A percentile compares a stretch with the other conserved stretches of the same genome.
Evolutionary conservation across 1,284 basidiomycete species (phyloP).

Genomic region (Anthracocystis walkeri): DNA sequence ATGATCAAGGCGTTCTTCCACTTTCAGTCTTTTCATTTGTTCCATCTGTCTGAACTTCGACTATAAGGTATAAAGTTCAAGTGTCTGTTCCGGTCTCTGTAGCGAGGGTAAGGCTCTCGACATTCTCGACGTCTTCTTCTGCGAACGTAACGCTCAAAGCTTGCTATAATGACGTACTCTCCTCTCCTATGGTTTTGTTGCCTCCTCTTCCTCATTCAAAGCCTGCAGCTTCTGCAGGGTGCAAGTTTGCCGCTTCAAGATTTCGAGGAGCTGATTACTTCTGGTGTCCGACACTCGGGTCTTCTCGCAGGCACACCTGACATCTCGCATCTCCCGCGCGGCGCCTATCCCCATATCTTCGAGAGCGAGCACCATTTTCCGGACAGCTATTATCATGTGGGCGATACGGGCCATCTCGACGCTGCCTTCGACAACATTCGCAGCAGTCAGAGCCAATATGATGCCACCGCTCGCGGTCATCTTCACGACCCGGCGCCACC

Average conservation of each 20-base stretch:
- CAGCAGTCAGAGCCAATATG: too few species aligned
- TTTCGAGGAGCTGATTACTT: neutral
- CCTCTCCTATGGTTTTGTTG: neutral
- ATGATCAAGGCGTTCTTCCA: too few species aligned
- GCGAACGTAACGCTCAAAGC: too few species aligned
- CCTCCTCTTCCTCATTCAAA: neutral
- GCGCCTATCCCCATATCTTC: neutral
- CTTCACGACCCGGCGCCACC: too few species aligned
- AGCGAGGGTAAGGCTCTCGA: neutral
- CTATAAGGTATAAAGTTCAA: too few species aligned
- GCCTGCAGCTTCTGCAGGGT: neutral
- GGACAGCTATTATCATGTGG: neutral
- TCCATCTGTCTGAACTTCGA: too few species aligned
- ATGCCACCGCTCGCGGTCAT: too few species aligned
- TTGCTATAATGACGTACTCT: neutral
- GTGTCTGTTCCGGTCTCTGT: neutral
- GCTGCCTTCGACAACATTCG: neutral
- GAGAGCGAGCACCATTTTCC: neutral
- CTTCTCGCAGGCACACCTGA: neutral
- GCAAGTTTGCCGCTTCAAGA: conserved; percentile 4
- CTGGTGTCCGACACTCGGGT: neutral
- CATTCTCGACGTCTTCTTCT: neutral
- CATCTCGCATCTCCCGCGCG: neutral
- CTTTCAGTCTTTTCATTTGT: too few species aligned
- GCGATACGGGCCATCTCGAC: neutral